phyloP scores from a whole-genome alignment of 148 eudicot genomes.

The Hydrangea macrophylla region DNA sequence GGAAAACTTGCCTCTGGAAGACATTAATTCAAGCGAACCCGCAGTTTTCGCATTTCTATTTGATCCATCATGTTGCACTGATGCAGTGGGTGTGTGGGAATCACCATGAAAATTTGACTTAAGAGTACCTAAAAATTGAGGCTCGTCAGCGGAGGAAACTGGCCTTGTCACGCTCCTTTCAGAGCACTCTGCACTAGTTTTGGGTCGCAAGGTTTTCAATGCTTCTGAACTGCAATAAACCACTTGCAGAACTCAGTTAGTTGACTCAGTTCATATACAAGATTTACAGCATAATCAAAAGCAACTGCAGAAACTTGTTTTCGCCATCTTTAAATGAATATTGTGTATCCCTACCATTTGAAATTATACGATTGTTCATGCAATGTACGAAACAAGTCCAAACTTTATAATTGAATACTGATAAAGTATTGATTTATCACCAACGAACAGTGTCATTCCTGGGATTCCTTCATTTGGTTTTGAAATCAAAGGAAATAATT shows the following conservation, averaged over 20 bases:
- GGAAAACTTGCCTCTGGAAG: conserved; percentile 32
- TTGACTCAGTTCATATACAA: background rate
- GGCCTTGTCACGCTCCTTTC: conserved; percentile 16
- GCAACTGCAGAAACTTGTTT: background rate
- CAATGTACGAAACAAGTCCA: background rate
- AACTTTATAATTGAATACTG: background rate
- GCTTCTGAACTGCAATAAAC: conserved; percentile 22
- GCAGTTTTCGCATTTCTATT: conserved; percentile 10
- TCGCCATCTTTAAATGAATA: background rate
- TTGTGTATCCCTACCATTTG: too few species aligned
- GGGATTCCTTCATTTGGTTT: background rate
- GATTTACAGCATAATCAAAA: background rate
- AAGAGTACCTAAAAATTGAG: conserved; percentile 5
- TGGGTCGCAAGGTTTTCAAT: conserved; percentile 5
- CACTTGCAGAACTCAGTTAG: conserved; percentile 4
- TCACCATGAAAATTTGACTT: conserved; percentile 5
- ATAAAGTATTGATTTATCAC: background rate
- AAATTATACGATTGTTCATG: background rate
- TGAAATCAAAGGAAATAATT: background rate
- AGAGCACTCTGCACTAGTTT: conserved; percentile 7
- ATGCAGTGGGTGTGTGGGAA: conserved; percentile 14
- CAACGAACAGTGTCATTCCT: background rate
- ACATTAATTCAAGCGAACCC: conserved; percentile 12
- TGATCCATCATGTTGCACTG: conserved; percentile 8
- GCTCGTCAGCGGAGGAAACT: conserved; percentile 17